Percentiles rank a stretch among this genome's conserved stretches.
Conservation (phyloP, 2,329 filamentous ascomycete genomes). For the Aspergillus quadricinctus region DNA sequence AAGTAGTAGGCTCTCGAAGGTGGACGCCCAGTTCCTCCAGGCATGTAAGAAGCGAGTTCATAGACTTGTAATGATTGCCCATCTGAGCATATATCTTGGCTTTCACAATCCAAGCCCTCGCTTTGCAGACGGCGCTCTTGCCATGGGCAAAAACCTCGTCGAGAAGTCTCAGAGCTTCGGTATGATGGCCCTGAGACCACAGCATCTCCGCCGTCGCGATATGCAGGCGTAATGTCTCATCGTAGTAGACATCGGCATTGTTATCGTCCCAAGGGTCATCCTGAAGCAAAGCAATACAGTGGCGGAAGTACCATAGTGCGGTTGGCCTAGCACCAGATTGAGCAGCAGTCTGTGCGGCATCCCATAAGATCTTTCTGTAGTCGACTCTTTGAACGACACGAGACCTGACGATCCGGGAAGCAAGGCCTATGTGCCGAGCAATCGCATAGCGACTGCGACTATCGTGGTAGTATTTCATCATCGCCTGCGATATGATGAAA, state of each 20-base stretch:
- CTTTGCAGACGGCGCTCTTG: constrained; percentile 70
- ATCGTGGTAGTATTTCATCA: constrained; percentile 68
- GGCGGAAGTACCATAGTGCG: constrained; percentile 74
- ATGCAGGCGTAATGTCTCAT: constrained; percentile 77
- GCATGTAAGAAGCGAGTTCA: constrained; percentile 66
- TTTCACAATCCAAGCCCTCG: constrained; percentile 76
- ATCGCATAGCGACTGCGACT: constrained; percentile 64
- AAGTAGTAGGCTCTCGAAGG: constrained; percentile 62
- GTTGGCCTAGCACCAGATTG: constrained; percentile 80
- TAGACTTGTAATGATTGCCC: constrained; percentile 66
- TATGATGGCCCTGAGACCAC: constrained; percentile 69
- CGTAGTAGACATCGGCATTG: constrained; percentile 70
- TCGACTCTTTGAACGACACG: constrained; percentile 57
- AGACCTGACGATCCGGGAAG: constrained; percentile 68
- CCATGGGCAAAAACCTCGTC: constrained; percentile 66
- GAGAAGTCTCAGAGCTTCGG: constrained; percentile 65
- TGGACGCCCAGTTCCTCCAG: constrained; percentile 64
- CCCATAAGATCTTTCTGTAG: constrained; percentile 72
- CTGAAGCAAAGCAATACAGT: constrained; percentile 75
- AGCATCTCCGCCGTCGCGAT: constrained; percentile 78
- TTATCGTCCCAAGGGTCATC: constrained; percentile 70
- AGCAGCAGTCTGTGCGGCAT: constrained; percentile 71
- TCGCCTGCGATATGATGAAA: constrained; percentile 76
- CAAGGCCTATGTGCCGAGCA: constrained; percentile 76
- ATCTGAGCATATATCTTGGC: constrained; percentile 72